phyloP scores from a whole-genome alignment of 495 filamentous ascomycete genomes.

The Amniculicola lignicola region DNA sequence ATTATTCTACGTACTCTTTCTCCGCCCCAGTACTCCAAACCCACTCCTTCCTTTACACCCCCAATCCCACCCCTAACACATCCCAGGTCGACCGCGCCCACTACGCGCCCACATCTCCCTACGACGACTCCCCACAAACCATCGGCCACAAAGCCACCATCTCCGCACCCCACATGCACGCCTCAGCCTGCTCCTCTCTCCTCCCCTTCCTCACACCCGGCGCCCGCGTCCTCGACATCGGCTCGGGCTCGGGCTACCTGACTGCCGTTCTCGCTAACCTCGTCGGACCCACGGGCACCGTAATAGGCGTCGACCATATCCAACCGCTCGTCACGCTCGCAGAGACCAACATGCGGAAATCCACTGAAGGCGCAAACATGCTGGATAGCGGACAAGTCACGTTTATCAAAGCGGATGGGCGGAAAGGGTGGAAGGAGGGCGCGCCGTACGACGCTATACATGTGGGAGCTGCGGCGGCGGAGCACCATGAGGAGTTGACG shows the following conservation, averaged over 20 bases:
- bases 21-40: background rate
- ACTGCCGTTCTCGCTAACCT: slow-evolving; percentile 86
- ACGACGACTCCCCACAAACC: slow-evolving; percentile 84
- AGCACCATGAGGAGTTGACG: slow-evolving; percentile 68
- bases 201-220: slow-evolving; percentile 50
- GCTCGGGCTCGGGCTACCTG: slow-evolving; percentile 86
- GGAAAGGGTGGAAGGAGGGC: slow-evolving; percentile 59
- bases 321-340: slow-evolving; percentile 69
- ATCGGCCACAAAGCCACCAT: slow-evolving; percentile 91
- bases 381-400: slow-evolving; percentile 59
- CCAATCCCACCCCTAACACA: slow-evolving; percentile 1
- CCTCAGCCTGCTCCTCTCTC: slow-evolving; percentile 55
- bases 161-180: slow-evolving; percentile 97
- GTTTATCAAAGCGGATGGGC: slow-evolving; percentile 79
- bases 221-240: slow-evolving; percentile 75
- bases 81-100: slow-evolving; percentile 82
- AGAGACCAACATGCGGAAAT: slow-evolving; percentile 69
- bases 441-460: slow-evolving; percentile 88
- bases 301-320: slow-evolving; percentile 90
- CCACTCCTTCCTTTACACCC: background rate
- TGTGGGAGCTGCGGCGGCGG: slow-evolving; percentile 81
- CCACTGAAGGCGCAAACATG: slow-evolving; percentile 58
- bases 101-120: slow-evolving; percentile 66
- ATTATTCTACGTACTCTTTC: no score
- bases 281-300: slow-evolving; percentile 58